Evolutionary conservation across 495 filamentous ascomycete species (phyloP).

Genomic region (Trichoderma gamsii): DNA sequence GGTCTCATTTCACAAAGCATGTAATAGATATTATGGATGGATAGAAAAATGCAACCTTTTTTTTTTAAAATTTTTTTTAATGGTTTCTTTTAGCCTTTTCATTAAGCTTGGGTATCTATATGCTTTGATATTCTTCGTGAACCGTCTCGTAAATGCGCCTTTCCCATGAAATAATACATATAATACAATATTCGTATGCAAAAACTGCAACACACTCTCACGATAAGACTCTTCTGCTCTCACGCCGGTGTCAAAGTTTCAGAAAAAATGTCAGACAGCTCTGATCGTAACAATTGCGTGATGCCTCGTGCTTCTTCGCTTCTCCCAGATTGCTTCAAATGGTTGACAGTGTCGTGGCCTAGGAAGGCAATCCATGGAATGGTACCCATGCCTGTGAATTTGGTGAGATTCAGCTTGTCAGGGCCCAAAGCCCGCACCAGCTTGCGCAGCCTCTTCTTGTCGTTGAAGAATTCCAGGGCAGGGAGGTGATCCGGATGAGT

Average conservation of each 20-base stretch:
- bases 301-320: constrained; percentile 6
- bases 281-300: neutral
- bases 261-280: constrained; percentile 1
- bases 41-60: neutral
- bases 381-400: constrained; percentile 3
- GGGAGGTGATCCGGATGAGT: constrained; percentile 28
- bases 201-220: neutral
- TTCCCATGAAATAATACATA: neutral
- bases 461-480: constrained; percentile 30
- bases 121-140: neutral
- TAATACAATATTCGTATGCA: neutral
- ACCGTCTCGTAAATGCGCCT: neutral
- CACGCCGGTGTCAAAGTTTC: constrained; percentile 6
- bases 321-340: constrained; percentile 9
- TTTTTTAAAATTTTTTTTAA: neutral
- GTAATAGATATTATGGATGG: neutral
- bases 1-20: neutral
- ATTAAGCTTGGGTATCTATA: neutral
- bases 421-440: neutral
- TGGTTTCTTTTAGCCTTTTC: neutral
- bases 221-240: neutral
- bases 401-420: neutral
- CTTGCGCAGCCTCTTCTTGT: constrained; percentile 11
- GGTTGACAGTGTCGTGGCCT: constrained; percentile 12
- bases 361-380: constrained; percentile 9